Conservation (phyloP, 2,329 filamentous ascomycete genomes). For the Alternaria sp. region DNA sequence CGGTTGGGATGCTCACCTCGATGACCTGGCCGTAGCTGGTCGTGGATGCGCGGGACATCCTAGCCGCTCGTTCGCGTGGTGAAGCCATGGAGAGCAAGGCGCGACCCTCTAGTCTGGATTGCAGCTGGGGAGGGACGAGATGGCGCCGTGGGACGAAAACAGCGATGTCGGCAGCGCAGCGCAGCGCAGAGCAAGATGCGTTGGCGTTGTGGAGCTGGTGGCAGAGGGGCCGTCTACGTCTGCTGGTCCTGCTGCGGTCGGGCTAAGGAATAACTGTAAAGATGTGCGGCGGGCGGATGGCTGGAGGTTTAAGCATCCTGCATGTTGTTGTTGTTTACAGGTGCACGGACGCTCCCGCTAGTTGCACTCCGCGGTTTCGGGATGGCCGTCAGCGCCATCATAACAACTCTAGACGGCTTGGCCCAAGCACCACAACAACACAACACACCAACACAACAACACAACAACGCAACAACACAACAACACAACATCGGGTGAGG, state of each 20-base stretch:
- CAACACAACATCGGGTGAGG: slow-evolving; percentile 24
- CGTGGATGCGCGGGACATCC: slow-evolving; percentile 44
- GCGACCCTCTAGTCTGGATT: slow-evolving; percentile 22
- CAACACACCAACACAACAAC: neutral
- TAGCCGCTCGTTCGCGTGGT: slow-evolving; percentile 38
- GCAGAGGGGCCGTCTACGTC: slow-evolving; percentile 32
- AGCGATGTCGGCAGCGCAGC: slow-evolving; percentile 24
- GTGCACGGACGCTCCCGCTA: slow-evolving; percentile 26
- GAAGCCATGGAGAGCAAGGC: slow-evolving; percentile 39
- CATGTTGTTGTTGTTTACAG: slow-evolving; percentile 40
- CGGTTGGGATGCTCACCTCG: slow-evolving; percentile 76
- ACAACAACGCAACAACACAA: slow-evolving; percentile 18
- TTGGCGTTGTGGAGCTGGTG: slow-evolving; percentile 29
- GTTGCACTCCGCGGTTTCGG: slow-evolving; percentile 34
- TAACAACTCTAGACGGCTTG: slow-evolving; percentile 36
- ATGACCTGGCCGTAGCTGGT: slow-evolving; percentile 84
- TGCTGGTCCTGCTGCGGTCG: slow-evolving; percentile 29
- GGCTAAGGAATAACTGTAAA: slow-evolving; percentile 50
- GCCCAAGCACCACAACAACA: slow-evolving; percentile 32
- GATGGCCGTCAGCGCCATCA: slow-evolving; percentile 33
- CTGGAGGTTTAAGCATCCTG: slow-evolving; percentile 37
- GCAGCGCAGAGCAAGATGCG: slow-evolving; percentile 24
- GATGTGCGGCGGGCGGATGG: slow-evolving; percentile 46
- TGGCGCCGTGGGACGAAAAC: slow-evolving; percentile 32
- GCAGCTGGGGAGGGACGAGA: slow-evolving; percentile 25